phyloP scores from a whole-genome alignment of 805 yeast genomes.

The Candida endomychidarum region DNA sequence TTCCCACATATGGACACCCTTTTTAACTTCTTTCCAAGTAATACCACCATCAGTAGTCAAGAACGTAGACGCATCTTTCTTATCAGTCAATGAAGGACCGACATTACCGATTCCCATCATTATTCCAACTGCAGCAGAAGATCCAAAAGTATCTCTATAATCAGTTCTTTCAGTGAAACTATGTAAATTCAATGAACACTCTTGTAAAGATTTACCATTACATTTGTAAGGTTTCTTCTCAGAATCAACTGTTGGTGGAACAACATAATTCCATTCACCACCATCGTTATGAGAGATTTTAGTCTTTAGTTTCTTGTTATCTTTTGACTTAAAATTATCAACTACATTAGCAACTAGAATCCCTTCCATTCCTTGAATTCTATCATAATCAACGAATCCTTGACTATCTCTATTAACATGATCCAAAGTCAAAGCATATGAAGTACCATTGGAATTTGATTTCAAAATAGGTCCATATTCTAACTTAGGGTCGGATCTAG shows the following conservation, averaged over 20 bases:
- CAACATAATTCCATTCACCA: constrained; percentile 73
- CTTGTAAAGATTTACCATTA: constrained; percentile 44
- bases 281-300: constrained; percentile 88
- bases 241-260: constrained; percentile 69
- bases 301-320: constrained; percentile 55
- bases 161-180: constrained; percentile 88
- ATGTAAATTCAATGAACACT: constrained; percentile 82
- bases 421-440: constrained; percentile 65
- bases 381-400: constrained; percentile 90
- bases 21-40: constrained; percentile 77
- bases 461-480: constrained; percentile 82
- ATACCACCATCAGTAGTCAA: constrained; percentile 89
- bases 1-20: constrained; percentile 88
- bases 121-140: constrained; percentile 87
- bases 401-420: constrained; percentile 68
- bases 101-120: constrained; percentile 93
- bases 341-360: constrained; percentile 74
- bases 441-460: constrained; percentile 89
- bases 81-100: constrained; percentile 57
- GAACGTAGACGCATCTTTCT: constrained; percentile 58
- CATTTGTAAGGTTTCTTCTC: constrained; percentile 59
- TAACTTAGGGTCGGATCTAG: constrained; percentile 44
- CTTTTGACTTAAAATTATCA: constrained; percentile 41
- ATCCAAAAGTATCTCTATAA: constrained; percentile 79
- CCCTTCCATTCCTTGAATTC: constrained; percentile 81